Evolutionary conservation across 768 basidiomycete genomes (phyloP).

Genomic region (Floccularia luteovirens): DNA sequence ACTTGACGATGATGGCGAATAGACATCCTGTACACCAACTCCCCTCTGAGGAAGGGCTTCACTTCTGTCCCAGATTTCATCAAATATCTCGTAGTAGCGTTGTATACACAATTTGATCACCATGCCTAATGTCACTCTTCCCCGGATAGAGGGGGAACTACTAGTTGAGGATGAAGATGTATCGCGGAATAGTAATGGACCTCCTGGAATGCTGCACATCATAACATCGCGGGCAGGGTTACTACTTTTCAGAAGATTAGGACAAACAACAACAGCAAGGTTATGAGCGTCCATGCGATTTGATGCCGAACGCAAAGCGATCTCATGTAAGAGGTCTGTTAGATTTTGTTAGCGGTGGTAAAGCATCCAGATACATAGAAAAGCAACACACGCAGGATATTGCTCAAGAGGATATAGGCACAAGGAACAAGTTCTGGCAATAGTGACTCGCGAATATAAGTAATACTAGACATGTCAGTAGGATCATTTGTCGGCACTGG

Average conservation of each 20-base stretch:
- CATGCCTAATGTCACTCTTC: conserved; percentile 58
- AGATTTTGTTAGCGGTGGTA: conserved; percentile 8
- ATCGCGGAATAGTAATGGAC: conserved; percentile 24
- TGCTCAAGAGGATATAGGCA: conserved; percentile 65
- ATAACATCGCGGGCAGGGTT: conserved; percentile 65
- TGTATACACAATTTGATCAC: conserved; percentile 74
- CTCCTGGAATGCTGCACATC: conserved; percentile 61
- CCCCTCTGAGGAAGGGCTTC: conserved; percentile 42
- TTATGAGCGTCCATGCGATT: conserved; percentile 85
- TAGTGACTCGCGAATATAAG: conserved; percentile 63
- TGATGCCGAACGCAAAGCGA: conserved; percentile 54
- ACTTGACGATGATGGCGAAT: conserved; percentile 12
- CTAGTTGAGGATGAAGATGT: conserved; percentile 3
- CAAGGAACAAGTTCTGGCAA: conserved; percentile 66
- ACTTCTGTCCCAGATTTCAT: conserved; percentile 66
- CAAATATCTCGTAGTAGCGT: conserved; percentile 81
- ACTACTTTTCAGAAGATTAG: conserved; percentile 69
- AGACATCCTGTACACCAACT: conserved; percentile 12
- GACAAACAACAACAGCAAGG: conserved; percentile 70
- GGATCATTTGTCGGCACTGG: conserved; percentile 47
- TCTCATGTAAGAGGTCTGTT: conserved; percentile 73
- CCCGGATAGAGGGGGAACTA: conserved; percentile 18
- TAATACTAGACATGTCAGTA: conserved; percentile 47
- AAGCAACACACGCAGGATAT: conserved; percentile 48
- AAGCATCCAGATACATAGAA: not conserved